Evolutionary conservation across 768 basidiomycete genomes (phyloP), one percentile per base, ranked within the genome.

Genomic region (Russula dissimulans): DNA sequence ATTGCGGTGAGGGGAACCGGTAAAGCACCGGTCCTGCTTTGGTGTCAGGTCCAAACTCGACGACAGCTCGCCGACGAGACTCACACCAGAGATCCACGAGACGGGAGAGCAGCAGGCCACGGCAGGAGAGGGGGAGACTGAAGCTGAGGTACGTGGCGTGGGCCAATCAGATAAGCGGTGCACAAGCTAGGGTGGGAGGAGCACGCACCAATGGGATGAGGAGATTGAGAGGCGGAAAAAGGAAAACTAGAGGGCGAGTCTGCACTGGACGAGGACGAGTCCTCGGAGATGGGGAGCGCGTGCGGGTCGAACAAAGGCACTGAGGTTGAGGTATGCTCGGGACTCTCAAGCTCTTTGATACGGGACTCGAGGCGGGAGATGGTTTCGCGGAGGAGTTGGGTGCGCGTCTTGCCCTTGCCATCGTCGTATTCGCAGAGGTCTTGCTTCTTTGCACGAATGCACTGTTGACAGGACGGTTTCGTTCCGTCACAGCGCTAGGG

Each of bases 401-500:
- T 90, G 62, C 87, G 79, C 47, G 87, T 89, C 75, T 89, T 90
- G 51, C 86, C 86, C 74, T 86, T 88, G 29, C 89, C 89, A 71
- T 91, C 89, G 66, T 91, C 89, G 69, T 90, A 91, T 67, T 87
- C 86, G 71, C 89, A 91, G 11, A 70, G 75, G 3, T 89, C 86
- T 53, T 75, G 75, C 69, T 89, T 89, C 78, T 90, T 90, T 45
- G 87, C 87, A 54, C 85, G 83, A 32, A 76, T 75, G 68, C 89
- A 91, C 68, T 91, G 89, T 63, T 86, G 85, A 63, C 89, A 91
- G 12, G 86, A 79, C 32, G 89, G 89, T 70, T 87, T 89, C 48
- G 67, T 67, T 62, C 87, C 89, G 67, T 90, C 89, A 69, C 89
- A 91, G 72, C 86, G 79, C 89, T 91, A 38, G 54, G 17, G 31